Percentiles rank a stretch among this genome's conserved stretches.
Conservation (phyloP, 2,329 filamentous ascomycete genomes). For the Pestalotiopsis sp. region DNA sequence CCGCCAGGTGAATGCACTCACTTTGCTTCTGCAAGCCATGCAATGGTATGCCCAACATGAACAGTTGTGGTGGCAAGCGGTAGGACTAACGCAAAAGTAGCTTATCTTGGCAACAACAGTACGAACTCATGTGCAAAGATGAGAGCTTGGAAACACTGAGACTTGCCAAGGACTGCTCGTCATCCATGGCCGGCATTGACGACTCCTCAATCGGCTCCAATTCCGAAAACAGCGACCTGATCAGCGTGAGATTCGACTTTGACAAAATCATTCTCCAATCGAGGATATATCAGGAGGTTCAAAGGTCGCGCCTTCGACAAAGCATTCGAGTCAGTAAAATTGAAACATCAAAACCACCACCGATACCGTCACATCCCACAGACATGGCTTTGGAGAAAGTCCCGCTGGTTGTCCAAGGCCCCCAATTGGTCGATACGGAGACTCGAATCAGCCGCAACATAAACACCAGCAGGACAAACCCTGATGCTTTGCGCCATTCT, state of each 20-base stretch:
- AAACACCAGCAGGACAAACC: neutral
- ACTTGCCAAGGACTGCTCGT: neutral
- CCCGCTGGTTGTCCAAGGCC: neutral
- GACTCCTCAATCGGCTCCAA: neutral
- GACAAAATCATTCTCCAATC: neutral
- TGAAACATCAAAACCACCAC: neutral
- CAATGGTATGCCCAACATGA: constrained; percentile 18
- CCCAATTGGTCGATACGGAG: too few relatives aligned
- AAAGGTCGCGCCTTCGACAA: neutral
- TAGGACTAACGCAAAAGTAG: neutral
- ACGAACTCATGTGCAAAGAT: neutral
- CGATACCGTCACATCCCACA: too few relatives aligned
- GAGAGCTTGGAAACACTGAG: neutral
- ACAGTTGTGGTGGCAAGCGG: neutral
- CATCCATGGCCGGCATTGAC: neutral
- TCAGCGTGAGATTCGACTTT: neutral
- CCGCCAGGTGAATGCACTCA: constrained; percentile 22
- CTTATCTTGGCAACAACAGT: neutral
- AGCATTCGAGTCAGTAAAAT: neutral
- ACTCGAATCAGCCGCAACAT: too few relatives aligned
- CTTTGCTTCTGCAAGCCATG: constrained; percentile 21
- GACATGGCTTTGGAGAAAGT: too few relatives aligned
- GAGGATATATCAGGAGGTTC: neutral
- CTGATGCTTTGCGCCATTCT: neutral
- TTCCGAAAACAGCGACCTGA: neutral